Evolutionary conservation across 108 stramenopile genomes (phyloP).

Genomic region (Discostella stelligeroides): DNA sequence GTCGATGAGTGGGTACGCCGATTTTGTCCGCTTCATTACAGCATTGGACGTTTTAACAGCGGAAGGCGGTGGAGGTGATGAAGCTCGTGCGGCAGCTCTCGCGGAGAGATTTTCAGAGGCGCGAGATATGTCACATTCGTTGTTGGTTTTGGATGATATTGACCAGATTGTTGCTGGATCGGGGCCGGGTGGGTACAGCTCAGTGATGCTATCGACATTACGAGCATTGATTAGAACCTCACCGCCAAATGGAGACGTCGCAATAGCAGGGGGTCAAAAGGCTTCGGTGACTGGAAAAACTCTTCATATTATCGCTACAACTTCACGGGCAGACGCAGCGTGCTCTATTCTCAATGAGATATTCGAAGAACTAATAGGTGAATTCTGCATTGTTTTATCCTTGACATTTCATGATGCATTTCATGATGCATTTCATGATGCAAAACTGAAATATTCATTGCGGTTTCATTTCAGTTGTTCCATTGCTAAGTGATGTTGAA

Average conservation of each 20-base stretch:
- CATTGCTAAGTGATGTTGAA: constrained; percentile 48
- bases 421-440: no score
- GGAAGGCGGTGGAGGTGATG: constrained; percentile 63
- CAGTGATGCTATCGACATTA: constrained; percentile 78
- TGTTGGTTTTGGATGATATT: constrained; percentile 78
- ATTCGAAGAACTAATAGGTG: constrained; percentile 73
- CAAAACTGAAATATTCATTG: no score
- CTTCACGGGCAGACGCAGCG: constrained; percentile 69
- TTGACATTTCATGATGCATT: no score
- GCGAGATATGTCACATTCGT: constrained; percentile 60
- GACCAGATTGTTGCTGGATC: constrained; percentile 74
- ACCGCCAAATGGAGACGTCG: constrained; percentile 45
- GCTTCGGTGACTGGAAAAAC: constrained; percentile 41
- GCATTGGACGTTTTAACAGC: constrained; percentile 67
- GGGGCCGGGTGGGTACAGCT: constrained; percentile 67
- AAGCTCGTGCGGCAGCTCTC: constrained; percentile 72
- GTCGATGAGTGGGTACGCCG: constrained; percentile 55
- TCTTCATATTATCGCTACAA: constrained; percentile 68
- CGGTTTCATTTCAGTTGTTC: constrained; percentile 48
- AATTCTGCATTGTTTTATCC: constrained; percentile 5
- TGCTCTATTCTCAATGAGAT: constrained; percentile 64
- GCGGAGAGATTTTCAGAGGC: constrained; percentile 71
- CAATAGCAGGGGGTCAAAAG: constrained; percentile 61
- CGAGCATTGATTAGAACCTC: constrained; percentile 74
- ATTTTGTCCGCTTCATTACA: constrained; percentile 75